phyloP scores from a whole-genome alignment of 768 basidiomycete species.

The Pluteus cervinus region DNA sequence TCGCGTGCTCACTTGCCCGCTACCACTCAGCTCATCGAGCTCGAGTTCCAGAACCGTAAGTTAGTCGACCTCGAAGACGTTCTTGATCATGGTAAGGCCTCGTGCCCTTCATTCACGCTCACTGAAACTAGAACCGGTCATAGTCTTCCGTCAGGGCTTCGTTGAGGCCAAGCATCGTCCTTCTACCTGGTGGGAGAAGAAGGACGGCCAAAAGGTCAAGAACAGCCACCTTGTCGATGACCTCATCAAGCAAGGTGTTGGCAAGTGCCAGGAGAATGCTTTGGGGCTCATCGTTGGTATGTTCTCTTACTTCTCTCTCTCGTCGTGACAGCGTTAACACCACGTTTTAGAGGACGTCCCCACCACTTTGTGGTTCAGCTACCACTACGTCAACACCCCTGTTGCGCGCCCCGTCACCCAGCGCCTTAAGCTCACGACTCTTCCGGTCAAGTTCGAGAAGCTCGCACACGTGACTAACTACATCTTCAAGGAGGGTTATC shows the following conservation, averaged over 20 bases:
- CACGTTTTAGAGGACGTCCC: constrained; percentile 34
- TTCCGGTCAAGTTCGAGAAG: constrained; percentile 25
- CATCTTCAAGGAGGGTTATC: constrained; percentile 35
- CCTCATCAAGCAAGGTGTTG: constrained; percentile 28
- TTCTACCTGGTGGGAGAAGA: constrained; percentile 38
- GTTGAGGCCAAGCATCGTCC: constrained; percentile 37
- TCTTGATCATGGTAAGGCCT: constrained; percentile 32
- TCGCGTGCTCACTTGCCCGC: constrained; percentile 34
- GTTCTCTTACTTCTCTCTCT: constrained; percentile 8
- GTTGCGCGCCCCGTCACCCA: constrained; percentile 29
- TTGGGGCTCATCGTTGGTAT: constrained; percentile 40
- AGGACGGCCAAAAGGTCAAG: constrained; percentile 29
- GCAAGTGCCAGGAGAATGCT: constrained; percentile 36
- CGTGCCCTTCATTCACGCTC: constrained; percentile 6
- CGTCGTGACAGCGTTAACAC: neutral
- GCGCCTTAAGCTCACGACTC: constrained; percentile 32
- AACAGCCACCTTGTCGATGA: constrained; percentile 29
- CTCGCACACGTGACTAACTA: constrained; percentile 44
- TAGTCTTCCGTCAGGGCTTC: constrained; percentile 39
- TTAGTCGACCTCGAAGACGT: constrained; percentile 42
- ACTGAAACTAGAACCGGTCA: constrained; percentile 12
- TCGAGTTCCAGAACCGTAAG: constrained; percentile 33
- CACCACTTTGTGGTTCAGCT: constrained; percentile 37
- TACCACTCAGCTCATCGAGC: constrained; percentile 42
- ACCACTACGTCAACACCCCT: constrained; percentile 29